Conservation (phyloP, 768 basidiomycete genomes). For the Phaeotremella skinneri region DNA sequence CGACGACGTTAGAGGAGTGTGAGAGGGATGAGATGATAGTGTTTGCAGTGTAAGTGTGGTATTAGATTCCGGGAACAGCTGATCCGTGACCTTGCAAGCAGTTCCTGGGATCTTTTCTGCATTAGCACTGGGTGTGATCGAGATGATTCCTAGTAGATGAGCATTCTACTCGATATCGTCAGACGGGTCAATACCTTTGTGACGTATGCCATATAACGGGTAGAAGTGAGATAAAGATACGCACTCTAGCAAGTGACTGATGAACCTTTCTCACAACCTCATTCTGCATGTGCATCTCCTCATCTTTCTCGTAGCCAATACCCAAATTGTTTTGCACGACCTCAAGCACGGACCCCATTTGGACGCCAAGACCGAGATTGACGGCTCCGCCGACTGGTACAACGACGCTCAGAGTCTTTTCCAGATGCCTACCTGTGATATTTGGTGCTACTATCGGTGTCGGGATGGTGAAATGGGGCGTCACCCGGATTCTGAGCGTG, state of each 20-base stretch:
- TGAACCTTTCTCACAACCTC: not conserved
- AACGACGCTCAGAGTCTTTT: slow-evolving; percentile 28
- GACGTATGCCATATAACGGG: too few species aligned
- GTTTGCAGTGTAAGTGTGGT: not conserved
- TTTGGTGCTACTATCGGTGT: slow-evolving; percentile 16
- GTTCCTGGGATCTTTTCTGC: too few species aligned
- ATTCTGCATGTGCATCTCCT: not conserved
- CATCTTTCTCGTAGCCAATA: not conserved
- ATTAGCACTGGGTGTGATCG: too few species aligned
- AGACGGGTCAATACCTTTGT: too few species aligned
- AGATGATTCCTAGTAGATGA: too few species aligned
- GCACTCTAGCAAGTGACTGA: too few species aligned
- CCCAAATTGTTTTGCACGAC: not conserved
- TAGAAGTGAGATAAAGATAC: too few species aligned
- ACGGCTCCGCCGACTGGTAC: slow-evolving; percentile 32
- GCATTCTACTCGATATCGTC: too few species aligned
- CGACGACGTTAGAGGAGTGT: not conserved
- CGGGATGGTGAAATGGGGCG: slow-evolving; percentile 21
- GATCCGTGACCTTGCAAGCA: too few species aligned
- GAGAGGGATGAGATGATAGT: not conserved
- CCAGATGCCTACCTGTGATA: slow-evolving; percentile 19
- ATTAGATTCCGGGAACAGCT: too few species aligned
- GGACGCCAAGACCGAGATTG: slow-evolving; percentile 14
- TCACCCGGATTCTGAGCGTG: slow-evolving; percentile 22
- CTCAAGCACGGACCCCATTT: not conserved